These are phyloP conservation scores for Rhodotorula kratochvilovae DNA, from an alignment of 768 basidiomycete species.

Conservation along the genomic window DNA sequence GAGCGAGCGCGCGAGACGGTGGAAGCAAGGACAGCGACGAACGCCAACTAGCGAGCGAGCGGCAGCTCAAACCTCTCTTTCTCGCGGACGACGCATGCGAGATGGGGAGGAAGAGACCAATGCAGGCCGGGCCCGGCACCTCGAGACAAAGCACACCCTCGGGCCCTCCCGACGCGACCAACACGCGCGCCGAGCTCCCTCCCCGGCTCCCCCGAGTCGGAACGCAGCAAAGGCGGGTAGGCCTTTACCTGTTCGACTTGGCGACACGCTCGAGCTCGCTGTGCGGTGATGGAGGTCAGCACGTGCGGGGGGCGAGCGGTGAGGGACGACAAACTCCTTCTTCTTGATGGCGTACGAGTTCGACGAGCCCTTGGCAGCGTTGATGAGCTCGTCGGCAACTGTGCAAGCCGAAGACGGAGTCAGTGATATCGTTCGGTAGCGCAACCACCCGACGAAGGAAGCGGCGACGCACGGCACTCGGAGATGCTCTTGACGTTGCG, in stretches of 20 bases:
- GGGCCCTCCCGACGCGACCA: no score
- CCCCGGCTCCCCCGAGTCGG: neutral
- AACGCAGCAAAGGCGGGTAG: neutral
- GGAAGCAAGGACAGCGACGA: no score
- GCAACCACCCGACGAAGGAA: neutral
- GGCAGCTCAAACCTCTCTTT: no score
- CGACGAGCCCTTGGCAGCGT: slow-evolving; percentile 98
- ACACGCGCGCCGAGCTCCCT: neutral
- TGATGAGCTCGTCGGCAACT: slow-evolving; percentile 96
- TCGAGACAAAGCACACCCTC: no score
- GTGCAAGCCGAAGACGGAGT: neutral
- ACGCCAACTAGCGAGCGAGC: no score
- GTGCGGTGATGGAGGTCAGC: slow-evolving; percentile 25
- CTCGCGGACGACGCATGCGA: no score
- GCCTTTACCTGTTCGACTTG: slow-evolving; percentile 95
- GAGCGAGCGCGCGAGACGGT: no score
- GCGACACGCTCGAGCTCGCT: slow-evolving; percentile 99
- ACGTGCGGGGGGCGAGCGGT: no score
- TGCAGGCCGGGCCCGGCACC: no score
- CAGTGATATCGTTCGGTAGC: no score
- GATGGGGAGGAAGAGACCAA: no score
- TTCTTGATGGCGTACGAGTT: slow-evolving; percentile 99
- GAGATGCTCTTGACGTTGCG: slow-evolving; percentile 99
- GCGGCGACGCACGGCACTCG: slow-evolving; percentile 60
- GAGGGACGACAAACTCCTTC: slow-evolving; percentile 36